A percentile compares a stretch with the other conserved stretches of the same genome.
Conservation (phyloP, 768 basidiomycete species). For the Suillus spraguei region DNA sequence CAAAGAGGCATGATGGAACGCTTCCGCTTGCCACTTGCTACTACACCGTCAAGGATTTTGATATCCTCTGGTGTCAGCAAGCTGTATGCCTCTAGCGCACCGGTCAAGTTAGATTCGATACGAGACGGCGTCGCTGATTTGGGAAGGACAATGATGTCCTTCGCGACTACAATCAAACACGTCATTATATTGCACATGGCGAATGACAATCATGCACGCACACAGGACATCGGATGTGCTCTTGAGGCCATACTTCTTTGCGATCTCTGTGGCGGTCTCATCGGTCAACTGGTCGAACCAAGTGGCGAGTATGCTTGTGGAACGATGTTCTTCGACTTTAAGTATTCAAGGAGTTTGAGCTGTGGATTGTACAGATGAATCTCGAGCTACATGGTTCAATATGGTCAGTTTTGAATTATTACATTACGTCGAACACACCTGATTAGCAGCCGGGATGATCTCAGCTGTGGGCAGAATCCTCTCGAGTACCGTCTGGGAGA, state of each 20-base stretch:
- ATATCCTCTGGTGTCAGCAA: conserved; percentile 56
- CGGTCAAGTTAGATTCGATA: conserved; percentile 60
- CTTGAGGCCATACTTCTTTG: conserved; percentile 54
- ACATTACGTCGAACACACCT: conserved; percentile 42
- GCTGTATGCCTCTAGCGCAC: conserved; percentile 47
- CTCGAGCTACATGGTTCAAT: conserved; percentile 53
- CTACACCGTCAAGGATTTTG: conserved; percentile 56
- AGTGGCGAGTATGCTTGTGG: conserved; percentile 84
- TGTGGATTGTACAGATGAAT: conserved; percentile 78
- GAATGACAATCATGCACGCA: conserved; percentile 32
- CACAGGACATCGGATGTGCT: conserved; percentile 56
- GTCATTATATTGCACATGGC: conserved; percentile 7
- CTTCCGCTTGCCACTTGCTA: conserved; percentile 64
- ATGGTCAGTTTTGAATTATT: not conserved
- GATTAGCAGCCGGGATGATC: conserved; percentile 73
- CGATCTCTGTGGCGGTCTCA: conserved; percentile 59
- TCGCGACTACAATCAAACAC: conserved; percentile 49
- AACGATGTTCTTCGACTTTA: conserved; percentile 66
- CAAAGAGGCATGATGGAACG: conserved; percentile 70
- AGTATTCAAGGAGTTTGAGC: conserved; percentile 63
- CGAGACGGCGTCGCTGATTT: conserved; percentile 77
- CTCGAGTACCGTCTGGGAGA: conserved; percentile 66
- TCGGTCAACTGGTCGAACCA: conserved; percentile 65
- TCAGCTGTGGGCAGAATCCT: conserved; percentile 67
- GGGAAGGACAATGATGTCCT: conserved; percentile 66